Percentiles rank a stretch among this genome's conserved stretches.
These are phyloP conservation scores for Moesziomyces parantarcticus DNA, from an alignment of 1,284 basidiomycete species.

Conservation along the genomic window DNA sequence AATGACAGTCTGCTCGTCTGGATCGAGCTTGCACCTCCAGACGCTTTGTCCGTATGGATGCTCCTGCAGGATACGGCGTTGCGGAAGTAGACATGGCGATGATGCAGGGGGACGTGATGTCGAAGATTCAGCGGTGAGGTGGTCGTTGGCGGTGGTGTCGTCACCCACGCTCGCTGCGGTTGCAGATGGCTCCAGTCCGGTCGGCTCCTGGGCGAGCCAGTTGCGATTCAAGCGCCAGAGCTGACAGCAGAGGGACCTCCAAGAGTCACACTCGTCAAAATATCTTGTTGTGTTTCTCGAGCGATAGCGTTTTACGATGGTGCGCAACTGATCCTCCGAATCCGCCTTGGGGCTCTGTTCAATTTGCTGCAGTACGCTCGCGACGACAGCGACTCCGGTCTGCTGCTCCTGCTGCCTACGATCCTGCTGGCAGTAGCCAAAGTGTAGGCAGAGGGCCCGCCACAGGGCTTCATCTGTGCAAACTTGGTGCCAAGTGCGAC, in stretches of 20 bases:
- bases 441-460: slow-evolving; percentile 11
- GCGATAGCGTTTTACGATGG: slow-evolving; percentile 24
- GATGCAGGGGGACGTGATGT: neutral
- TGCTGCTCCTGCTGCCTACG: slow-evolving; percentile 12
- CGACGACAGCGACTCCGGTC: slow-evolving; percentile 15
- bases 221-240: slow-evolving; percentile 37
- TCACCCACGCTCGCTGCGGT: too few relatives aligned
- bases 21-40: slow-evolving; percentile 62
- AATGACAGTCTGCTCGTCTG: slow-evolving; percentile 50
- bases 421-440: slow-evolving; percentile 27
- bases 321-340: slow-evolving; percentile 13
- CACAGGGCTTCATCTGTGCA: slow-evolving; percentile 26
- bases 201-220: slow-evolving; percentile 18
- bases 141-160: neutral
- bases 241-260: slow-evolving; percentile 31
- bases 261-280: slow-evolving; percentile 29
- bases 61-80: slow-evolving; percentile 6
- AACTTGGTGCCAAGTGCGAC: slow-evolving; percentile 23
- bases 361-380: slow-evolving; percentile 18
- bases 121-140: neutral
- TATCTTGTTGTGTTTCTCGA: slow-evolving; percentile 25
- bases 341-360: slow-evolving; percentile 1
- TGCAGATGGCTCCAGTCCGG: neutral
- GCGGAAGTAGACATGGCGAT: slow-evolving; percentile 11
- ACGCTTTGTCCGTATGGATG: slow-evolving; percentile 15